Conservation (phyloP, 306 rosid genomes). For the Medicago arabica region DNA sequence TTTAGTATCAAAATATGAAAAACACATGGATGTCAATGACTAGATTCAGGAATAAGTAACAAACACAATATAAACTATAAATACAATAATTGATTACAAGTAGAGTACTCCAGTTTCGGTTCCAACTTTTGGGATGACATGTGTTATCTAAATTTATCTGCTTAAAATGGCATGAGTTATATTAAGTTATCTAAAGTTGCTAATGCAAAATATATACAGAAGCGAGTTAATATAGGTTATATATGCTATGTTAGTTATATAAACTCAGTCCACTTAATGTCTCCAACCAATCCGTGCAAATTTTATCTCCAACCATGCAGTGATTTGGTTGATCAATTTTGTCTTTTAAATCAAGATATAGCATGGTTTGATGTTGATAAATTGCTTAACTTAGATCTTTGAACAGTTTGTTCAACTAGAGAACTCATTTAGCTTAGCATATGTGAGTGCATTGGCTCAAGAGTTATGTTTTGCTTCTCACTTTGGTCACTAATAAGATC, state of each 20-base stretch:
- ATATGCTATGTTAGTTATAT: too few species aligned
- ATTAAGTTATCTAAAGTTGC: neutral
- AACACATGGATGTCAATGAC: conserved; percentile 7
- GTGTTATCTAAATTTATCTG: too few species aligned
- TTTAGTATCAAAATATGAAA: conserved; percentile 1
- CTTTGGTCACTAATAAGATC: neutral
- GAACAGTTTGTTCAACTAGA: too few species aligned
- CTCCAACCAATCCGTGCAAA: too few species aligned
- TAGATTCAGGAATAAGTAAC: neutral
- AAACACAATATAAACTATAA: neutral
- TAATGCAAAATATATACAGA: neutral
- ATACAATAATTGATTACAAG: neutral
- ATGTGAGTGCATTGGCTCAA: too few species aligned
- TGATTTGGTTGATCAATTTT: too few species aligned
- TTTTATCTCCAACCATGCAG: too few species aligned
- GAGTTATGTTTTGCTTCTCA: neutral
- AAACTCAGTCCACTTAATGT: too few species aligned
- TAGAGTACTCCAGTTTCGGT: neutral
- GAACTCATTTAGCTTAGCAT: neutral
- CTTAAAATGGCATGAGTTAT: neutral
- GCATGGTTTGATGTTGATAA: neutral
- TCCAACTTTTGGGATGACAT: neutral
- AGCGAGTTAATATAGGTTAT: neutral
- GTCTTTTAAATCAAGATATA: too few species aligned
- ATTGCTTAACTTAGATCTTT: neutral